Base-by-base conservation (phyloP, 108 stramenopile species). In the Nitzschia sp. region DNA sequence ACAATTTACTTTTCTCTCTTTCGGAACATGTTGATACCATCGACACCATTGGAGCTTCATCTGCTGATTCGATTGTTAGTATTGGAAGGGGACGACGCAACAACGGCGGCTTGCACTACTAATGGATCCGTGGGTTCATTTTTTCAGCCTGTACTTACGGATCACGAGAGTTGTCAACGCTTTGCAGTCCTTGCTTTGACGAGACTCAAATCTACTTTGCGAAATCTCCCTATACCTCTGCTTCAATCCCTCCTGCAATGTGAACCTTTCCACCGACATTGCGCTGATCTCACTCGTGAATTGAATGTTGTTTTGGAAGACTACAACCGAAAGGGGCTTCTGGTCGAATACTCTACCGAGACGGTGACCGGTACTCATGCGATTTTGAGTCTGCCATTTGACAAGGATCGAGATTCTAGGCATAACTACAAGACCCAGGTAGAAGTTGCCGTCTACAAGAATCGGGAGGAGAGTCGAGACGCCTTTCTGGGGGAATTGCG, bases 401-500 rank as follows among this genome's bases (percentile, higher is more conserved):
- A 91, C 62, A 57, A 77, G 29, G 72, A 78, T 19, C 71, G 86
- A 17, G 93, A 94, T 80, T 89, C 86, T 6, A 72, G 88, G 31
- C 88, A 94, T 64, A 86, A 89, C 50, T 94, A 77, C 63, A 73
- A 71, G 27, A 75, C 85, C 8, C 55, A 55, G 9, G 79, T 79
- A 63, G 75, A 84, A 48, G 69, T 66, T 16, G 59, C 63, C 13
- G 26, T 90, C 17, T 94, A 80, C 69, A 88, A 83, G 55, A 91
- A 94, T 56, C 70, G 93, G 32, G 93, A 94, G 68, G 79, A 84
- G 30, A 76, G 69, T 34, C 72, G 93, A 27, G 92, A 94, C 65
- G 68, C 79, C 4, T 94, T 94, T 65, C 73, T 94, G 17, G 80
- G 68, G 38, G 82, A 89, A 64, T 77, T 94, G 26, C 77, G 93